These are phyloP conservation scores for Escallonia rubra DNA, from an alignment of 129 eudicot species.

Conservation along the genomic window DNA sequence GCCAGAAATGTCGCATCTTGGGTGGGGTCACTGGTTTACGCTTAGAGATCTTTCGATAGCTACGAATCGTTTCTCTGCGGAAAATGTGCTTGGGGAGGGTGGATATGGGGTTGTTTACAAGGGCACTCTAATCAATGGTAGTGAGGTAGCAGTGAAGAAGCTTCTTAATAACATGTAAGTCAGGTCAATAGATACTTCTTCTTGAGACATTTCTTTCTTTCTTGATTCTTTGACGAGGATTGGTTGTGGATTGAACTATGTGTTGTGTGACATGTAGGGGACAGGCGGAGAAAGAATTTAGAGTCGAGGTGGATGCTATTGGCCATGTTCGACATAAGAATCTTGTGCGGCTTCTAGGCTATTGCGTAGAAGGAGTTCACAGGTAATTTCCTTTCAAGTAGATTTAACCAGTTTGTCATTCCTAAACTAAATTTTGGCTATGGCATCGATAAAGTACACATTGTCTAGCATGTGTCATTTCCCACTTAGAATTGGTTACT, in stretches of 20 bases:
- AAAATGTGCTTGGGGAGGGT: conserved; percentile 88
- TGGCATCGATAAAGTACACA: too few relatives aligned
- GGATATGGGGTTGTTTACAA: conserved; percentile 92
- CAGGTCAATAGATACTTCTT: background rate
- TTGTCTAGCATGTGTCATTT: too few relatives aligned
- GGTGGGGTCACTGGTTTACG: conserved; percentile 99
- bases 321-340: conserved; percentile 98
- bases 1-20: conserved; percentile 91
- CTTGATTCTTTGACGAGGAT: conserved; percentile 3
- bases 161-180: conserved; percentile 91
- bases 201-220: background rate
- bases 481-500: too few relatives aligned
- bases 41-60: conserved; percentile 87
- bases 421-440: too few relatives aligned
- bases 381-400: conserved; percentile 33
- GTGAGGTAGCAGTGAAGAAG: conserved; percentile 90
- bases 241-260: conserved; percentile 6
- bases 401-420: background rate
- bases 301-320: conserved; percentile 95
- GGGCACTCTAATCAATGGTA: conserved; percentile 74
- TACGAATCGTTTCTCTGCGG: conserved; percentile 57
- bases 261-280: conserved; percentile 45
- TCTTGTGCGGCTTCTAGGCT: conserved; percentile 94
- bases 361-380: conserved; percentile 95
- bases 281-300: conserved; percentile 93